Conservation (phyloP, 1,139 yeast genomes). For the Blastobotrys niveus region DNA sequence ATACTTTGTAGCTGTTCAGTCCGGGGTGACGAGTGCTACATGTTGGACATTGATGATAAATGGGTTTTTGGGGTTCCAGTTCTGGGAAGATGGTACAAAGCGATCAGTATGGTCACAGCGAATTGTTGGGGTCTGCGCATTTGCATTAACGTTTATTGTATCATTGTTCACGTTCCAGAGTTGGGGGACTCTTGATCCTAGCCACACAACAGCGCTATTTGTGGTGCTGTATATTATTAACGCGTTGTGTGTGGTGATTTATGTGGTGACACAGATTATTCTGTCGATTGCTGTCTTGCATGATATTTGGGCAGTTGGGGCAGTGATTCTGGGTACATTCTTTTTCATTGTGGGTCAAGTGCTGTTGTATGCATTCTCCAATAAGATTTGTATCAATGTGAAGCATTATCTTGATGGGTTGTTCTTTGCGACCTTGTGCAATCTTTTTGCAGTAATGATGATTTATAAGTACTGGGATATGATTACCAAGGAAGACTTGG, state of each 20-base stretch:
- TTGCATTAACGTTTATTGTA: conserved; percentile 59
- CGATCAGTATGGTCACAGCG: conserved; percentile 57
- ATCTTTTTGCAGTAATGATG: conserved; percentile 85
- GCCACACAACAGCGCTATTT: conserved; percentile 60
- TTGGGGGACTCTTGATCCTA: conserved; percentile 47
- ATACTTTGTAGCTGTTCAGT: conserved; percentile 75
- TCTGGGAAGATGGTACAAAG: conserved; percentile 89
- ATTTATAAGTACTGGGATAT: conserved; percentile 93
- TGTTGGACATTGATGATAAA: conserved; percentile 64
- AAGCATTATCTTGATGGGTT: conserved; percentile 88
- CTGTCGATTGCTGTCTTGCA: conserved; percentile 63
- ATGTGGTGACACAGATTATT: conserved; percentile 63
- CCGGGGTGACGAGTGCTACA: conserved; percentile 65
- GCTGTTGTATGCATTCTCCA: conserved; percentile 61
- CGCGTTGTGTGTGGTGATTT: conserved; percentile 56
- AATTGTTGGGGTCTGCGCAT: conserved; percentile 45
- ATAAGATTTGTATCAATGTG: conserved; percentile 58
- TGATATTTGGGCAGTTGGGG: conserved; percentile 86
- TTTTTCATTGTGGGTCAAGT: conserved; percentile 82
- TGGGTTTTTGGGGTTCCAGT: conserved; percentile 77
- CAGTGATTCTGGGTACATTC: conserved; percentile 58
- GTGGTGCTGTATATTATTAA: conserved; percentile 65
- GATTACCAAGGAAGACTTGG: conserved; percentile 92
- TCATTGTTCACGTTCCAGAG: conserved; percentile 66
- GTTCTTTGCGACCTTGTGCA: conserved; percentile 76